These are phyloP conservation scores for Pholiota adiposa DNA, from an alignment of 1,284 basidiomycete genomes.

Conservation along the genomic window DNA sequence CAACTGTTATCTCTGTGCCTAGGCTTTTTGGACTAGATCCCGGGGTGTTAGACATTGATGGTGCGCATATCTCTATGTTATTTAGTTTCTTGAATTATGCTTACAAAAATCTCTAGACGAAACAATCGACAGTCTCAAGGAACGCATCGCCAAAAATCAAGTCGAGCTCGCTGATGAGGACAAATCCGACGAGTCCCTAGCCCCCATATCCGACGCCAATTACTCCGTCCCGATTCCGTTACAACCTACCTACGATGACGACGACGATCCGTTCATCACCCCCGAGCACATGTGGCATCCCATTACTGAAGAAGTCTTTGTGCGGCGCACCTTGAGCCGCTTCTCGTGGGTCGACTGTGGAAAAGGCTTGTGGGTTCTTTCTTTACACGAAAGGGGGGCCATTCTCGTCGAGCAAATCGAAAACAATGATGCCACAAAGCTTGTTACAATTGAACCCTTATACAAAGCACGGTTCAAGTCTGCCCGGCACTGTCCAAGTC, in stretches of 20 bases:
- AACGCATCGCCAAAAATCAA: conserved; percentile 16
- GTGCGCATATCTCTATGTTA: conserved; percentile 34
- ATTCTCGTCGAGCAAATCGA: conserved; percentile 66
- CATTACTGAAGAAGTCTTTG: too few relatives aligned
- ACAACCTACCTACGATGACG: conserved; percentile 79
- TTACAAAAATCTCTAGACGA: conserved; percentile 44
- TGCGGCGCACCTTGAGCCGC: conserved; percentile 40
- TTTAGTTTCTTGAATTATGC: not conserved
- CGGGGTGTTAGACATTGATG: conserved; percentile 59
- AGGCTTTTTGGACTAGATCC: conserved; percentile 89
- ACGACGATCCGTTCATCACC: conserved; percentile 79
- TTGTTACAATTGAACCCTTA: not conserved
- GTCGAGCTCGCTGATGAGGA: not conserved
- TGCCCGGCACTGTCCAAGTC: conserved; percentile 57
- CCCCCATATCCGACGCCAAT: not conserved
- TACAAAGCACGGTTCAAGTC: conserved; percentile 34
- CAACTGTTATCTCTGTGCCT: conserved; percentile 76
- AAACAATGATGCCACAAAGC: too few relatives aligned
- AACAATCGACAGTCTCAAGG: conserved; percentile 51
- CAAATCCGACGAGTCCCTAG: too few relatives aligned
- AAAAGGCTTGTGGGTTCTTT: conserved; percentile 73
- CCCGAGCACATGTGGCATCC: conserved; percentile 37
- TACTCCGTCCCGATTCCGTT: conserved; percentile 48
- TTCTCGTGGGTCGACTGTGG: conserved; percentile 86
- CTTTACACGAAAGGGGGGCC: conserved; percentile 77